These are phyloP conservation scores for maize (Zea mays) DNA, from an alignment of 176 grass and related monocot genomes.

Conservation along the genomic window DNA sequence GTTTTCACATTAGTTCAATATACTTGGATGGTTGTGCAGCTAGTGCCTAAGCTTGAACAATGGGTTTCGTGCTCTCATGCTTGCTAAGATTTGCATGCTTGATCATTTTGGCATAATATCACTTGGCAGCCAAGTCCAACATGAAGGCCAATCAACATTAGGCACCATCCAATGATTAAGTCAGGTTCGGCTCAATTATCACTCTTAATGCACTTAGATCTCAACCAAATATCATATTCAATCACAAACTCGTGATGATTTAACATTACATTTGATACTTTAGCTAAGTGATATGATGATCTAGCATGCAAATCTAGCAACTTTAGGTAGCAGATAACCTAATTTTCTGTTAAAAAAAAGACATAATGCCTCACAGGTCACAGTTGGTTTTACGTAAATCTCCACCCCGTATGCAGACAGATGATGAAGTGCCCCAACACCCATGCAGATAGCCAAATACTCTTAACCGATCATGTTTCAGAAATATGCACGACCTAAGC, in stretches of 20 bases:
- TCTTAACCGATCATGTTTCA: not conserved
- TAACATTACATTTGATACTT: not conserved
- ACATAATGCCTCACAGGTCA: not conserved
- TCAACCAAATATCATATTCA: not conserved
- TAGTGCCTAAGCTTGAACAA: not conserved
- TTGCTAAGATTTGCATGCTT: not conserved
- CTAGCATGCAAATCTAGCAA: not conserved
- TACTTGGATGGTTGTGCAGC: not conserved
- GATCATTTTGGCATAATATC: not conserved
- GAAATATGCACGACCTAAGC: not conserved
- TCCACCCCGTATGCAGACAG: not conserved
- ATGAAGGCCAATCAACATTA: not conserved
- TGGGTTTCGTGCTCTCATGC: not conserved
- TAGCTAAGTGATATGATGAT: not conserved
- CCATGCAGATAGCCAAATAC: too few relatives aligned
- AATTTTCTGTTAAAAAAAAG: not conserved
- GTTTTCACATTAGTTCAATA: not conserved
- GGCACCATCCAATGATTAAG: not conserved
- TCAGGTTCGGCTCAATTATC: not conserved
- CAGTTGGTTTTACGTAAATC: not conserved
- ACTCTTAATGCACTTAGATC: not conserved
- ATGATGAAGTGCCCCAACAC: not conserved
- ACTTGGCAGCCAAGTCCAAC: not conserved
- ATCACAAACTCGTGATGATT: not conserved
- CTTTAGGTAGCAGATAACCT: not conserved